Base-by-base conservation (phyloP, 2,329 filamentous ascomycete genomes). In the Escovopsis sp. region DNA sequence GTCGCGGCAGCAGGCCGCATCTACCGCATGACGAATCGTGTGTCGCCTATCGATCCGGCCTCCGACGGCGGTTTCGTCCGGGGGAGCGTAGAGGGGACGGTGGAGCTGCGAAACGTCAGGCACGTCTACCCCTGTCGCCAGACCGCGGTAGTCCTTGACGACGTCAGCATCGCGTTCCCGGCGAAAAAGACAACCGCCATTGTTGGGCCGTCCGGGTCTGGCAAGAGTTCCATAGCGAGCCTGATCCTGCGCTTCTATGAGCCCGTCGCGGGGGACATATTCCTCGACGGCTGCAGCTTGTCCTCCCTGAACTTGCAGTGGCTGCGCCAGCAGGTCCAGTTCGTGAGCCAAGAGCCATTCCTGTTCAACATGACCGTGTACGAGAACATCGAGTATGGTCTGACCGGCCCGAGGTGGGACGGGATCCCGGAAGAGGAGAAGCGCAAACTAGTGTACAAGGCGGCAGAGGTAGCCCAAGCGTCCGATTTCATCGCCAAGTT, bases 71-170 rank as follows among this genome's bases (percentile, higher is more conserved):
- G 89, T 18, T 67, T 75, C 47, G 87, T 72, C 51, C 71, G 91
- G 1, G 77, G 86, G 1, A 61, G 75, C 19, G 70, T 94, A 2
- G 68, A 81, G 45, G 89, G 89, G 28, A 77, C 75, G n/a, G 80
- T 98, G 45, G 82, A 87, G 50, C 72, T 98, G 37, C 75, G 79
- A 51, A 73, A 85, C 51, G 72, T 96, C 56, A 89, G 84, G 60
- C 88, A 94, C 62, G 88, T 95, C 52, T 96, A 98, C 55, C 91
- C 91, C 4, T 94, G 87, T 6, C 77, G 89, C n/a, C 85, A 87
- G 0, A 87, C 95, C 54, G 87, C 94, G 3, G 75, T 78, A 2
- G 84, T 96, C 36, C 88, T 96, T 78, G 69, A 89, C 38, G 78
- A 81, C 49, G 84, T 96, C 45, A 83, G 69, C 45, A 72, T 98